These are phyloP conservation scores for Murraya koenigii DNA, from an alignment of 345 rosid species.

Conservation along the genomic window DNA sequence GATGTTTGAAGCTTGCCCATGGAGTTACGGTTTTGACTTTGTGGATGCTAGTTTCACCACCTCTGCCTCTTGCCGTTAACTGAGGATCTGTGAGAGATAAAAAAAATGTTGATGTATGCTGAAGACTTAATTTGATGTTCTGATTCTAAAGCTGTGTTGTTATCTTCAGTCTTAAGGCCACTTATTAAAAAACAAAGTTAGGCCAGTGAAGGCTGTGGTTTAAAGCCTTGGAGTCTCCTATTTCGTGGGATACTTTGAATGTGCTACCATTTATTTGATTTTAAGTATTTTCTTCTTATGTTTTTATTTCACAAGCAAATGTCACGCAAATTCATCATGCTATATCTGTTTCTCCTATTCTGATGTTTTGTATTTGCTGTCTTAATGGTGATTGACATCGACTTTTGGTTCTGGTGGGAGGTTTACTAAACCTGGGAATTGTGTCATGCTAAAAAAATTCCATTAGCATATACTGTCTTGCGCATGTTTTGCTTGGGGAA, in stretches of 20 bases:
- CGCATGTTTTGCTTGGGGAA: background rate
- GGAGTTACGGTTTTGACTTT: conserved; percentile 3
- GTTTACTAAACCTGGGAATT: background rate
- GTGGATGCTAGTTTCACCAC: background rate
- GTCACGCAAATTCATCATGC: background rate
- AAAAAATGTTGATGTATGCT: background rate
- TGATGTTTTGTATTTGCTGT: background rate
- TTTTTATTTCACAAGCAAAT: background rate
- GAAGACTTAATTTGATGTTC: background rate
- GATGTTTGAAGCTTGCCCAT: background rate
- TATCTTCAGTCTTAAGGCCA: background rate
- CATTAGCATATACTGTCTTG: conserved; percentile 5
- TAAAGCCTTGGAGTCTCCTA: background rate
- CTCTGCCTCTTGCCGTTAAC: background rate
- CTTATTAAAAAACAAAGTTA: background rate
- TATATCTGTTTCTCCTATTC: background rate
- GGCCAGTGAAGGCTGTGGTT: background rate
- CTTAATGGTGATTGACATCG: background rate
- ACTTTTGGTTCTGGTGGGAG: conserved; percentile 1
- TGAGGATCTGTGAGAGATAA: background rate
- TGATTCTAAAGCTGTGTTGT: background rate
- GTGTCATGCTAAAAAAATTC: background rate
- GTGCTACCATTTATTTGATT: background rate
- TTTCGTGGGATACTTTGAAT: background rate
- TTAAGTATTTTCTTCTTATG: background rate